Evolutionary conservation across 805 yeast species (phyloP).

Genomic region (Candida stauntonica): DNA sequence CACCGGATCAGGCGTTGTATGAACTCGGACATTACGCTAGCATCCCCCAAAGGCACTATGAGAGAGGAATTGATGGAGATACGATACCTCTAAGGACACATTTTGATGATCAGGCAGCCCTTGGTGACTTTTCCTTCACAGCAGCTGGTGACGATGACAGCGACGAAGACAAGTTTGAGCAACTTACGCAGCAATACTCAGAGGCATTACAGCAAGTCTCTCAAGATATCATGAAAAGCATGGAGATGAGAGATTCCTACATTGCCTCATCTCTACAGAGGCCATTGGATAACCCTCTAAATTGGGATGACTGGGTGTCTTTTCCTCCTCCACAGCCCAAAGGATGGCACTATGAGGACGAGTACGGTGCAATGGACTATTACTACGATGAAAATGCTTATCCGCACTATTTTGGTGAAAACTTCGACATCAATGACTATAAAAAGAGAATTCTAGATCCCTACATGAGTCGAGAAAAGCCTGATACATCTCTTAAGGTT

Average conservation of each 20-base stretch:
- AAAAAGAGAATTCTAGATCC: conserved; percentile 9
- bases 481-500: conserved; percentile 1
- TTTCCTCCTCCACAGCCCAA: conserved; percentile 70
- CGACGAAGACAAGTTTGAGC: conserved; percentile 9
- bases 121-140: conserved; percentile 14
- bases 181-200: conserved; percentile 13
- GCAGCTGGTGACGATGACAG: conserved; percentile 6
- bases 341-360: conserved; percentile 37
- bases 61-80: conserved; percentile 22
- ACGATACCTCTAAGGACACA: conserved; percentile 18
- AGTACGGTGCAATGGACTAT: conserved; percentile 24
- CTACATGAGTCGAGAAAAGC: conserved; percentile 1
- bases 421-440: conserved; percentile 30
- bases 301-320: conserved; percentile 59
- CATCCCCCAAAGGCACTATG: conserved; percentile 16
- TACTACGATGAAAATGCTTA: conserved; percentile 20
- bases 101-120: conserved; percentile 24
- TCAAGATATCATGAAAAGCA: conserved; percentile 13
- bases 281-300: conserved; percentile 68
- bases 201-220: conserved; percentile 12
- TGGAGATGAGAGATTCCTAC: conserved; percentile 64
- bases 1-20: conserved; percentile 15
- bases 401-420: conserved; percentile 35
- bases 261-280: conserved; percentile 60
- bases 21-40: conserved; percentile 9